These are phyloP conservation scores for Russula virescens DNA, from an alignment of 768 basidiomycete genomes.

Conservation along the genomic window DNA sequence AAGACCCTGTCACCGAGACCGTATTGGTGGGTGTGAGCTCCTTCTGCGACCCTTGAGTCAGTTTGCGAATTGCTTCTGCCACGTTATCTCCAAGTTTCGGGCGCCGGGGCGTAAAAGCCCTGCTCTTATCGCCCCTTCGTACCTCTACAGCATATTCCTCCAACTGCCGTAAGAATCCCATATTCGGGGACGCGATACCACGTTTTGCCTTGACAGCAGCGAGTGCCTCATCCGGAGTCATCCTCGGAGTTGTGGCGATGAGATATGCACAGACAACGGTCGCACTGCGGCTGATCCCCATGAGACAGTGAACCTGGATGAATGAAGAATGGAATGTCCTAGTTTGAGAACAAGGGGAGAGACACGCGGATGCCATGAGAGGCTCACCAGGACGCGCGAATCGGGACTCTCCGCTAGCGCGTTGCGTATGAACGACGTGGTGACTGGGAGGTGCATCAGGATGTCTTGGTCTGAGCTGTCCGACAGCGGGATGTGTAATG, in stretches of 20 bases:
- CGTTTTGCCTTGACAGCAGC: slow-evolving; percentile 26
- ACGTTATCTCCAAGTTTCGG: slow-evolving; percentile 4
- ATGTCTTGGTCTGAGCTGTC: slow-evolving; percentile 42
- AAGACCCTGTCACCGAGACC: background rate
- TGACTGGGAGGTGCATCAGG: slow-evolving; percentile 39
- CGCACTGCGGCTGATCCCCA: slow-evolving; percentile 71
- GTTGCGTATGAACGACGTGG: slow-evolving; percentile 47
- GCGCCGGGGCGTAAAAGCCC: background rate
- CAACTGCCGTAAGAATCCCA: slow-evolving; percentile 32
- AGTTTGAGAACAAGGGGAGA: background rate
- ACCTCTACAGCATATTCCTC: slow-evolving; percentile 5
- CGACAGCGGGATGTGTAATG: slow-evolving; percentile 47
- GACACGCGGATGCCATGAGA: too few species aligned
- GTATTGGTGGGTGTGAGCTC: background rate
- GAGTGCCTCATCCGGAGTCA: slow-evolving; percentile 30
- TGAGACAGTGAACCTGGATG: slow-evolving; percentile 66
- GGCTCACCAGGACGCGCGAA: slow-evolving; percentile 46
- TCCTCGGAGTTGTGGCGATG: slow-evolving; percentile 27
- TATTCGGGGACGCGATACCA: slow-evolving; percentile 30
- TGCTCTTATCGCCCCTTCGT: background rate
- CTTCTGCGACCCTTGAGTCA: background rate
- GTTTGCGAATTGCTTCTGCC: slow-evolving; percentile 3
- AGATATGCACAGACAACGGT: slow-evolving; percentile 73
- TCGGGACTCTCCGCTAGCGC: slow-evolving; percentile 41
- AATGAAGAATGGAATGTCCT: background rate